Base-by-base conservation (phyloP, 331 rosid genomes). In the Telfairia occidentalis region DNA sequence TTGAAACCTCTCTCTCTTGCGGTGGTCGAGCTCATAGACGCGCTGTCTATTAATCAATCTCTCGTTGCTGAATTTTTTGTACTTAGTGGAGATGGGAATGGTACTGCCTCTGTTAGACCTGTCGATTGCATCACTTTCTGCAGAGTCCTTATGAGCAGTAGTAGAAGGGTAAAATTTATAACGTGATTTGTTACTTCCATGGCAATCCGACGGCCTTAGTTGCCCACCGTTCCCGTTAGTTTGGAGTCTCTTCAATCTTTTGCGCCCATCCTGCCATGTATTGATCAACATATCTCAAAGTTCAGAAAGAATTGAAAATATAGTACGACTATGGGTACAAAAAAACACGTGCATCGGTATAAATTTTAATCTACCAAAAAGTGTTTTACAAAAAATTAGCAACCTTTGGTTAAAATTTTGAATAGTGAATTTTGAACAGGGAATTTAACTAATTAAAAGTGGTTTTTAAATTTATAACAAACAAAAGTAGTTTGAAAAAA, bases 171-270 rank as follows among this genome's bases (percentile, higher is more conserved):
- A 37, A n/a, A 66, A n/a, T 76, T 85, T 91, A 73, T 73, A 43
- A 81, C 85, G 86, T 50, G 90, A 82, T 81, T 84, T 94, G 45
- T 72, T 81, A 73, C 71, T 78, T 85, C 91, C 76, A 80, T 77
- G 74, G 76, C 67, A 77, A 74, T 79, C 83, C 29, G 81, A 55
- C 9, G 66, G 71, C 81, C 55, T 69, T 50, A 78, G 58, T 58
- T 67, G 81, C 74, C 81, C 82, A 9, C 73, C 48, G 67, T 88
- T 87, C 35, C 80, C 85, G 29, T 87, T 90, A 11, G 87, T 82
- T 77, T 82, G 87, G 75, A 84, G 84, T 81, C 86, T 95, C 88
- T 84, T 92, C 85, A 92, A 79, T 64, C 97, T 85, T 76, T 85
- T 90, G 19, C 88, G 84, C 19, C 45, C 60, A 59, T 88, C 97